phyloP scores from a whole-genome alignment of 140 eudicot species.

The Ambrosia hybrid region DNA sequence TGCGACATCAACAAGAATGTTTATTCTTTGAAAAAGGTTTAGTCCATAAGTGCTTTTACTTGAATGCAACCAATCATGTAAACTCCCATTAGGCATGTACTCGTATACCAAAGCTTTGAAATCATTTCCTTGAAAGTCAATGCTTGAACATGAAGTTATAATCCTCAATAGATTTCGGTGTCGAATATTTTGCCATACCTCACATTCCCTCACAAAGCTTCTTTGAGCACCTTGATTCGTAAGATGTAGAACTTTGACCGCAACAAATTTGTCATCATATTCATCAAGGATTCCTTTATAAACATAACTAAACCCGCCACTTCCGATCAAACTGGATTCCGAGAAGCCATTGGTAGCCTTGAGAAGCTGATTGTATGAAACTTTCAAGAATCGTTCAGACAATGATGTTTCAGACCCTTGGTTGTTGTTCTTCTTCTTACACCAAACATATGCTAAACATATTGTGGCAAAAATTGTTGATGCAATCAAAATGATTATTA shows the following conservation, averaged over 20 bases:
- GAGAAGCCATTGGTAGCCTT: background rate
- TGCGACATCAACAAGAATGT: background rate
- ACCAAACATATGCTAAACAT: background rate
- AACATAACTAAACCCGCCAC: background rate
- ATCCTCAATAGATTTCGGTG: background rate
- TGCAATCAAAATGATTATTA: background rate
- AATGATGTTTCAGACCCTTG: background rate
- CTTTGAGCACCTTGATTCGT: background rate
- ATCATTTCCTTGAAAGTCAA: slow-evolving; percentile 6
- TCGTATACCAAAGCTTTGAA: slow-evolving; percentile 1
- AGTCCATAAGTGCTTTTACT: background rate
- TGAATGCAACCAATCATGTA: slow-evolving; percentile 6
- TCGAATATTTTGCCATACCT: background rate
- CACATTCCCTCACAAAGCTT: slow-evolving; percentile 3
- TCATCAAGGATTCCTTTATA: background rate
- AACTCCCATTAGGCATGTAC: background rate
- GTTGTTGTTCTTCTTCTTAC: background rate
- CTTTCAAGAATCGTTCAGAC: background rate
- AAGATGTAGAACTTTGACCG: background rate
- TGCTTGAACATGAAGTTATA: slow-evolving; percentile 5
- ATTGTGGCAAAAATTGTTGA: background rate
- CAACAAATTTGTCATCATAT: background rate
- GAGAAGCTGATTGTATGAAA: background rate
- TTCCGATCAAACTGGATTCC: background rate
- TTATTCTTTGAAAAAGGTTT: background rate